phyloP scores from a whole-genome alignment of 2,329 filamentous ascomycete species.

The Stenocarpella maydis region DNA sequence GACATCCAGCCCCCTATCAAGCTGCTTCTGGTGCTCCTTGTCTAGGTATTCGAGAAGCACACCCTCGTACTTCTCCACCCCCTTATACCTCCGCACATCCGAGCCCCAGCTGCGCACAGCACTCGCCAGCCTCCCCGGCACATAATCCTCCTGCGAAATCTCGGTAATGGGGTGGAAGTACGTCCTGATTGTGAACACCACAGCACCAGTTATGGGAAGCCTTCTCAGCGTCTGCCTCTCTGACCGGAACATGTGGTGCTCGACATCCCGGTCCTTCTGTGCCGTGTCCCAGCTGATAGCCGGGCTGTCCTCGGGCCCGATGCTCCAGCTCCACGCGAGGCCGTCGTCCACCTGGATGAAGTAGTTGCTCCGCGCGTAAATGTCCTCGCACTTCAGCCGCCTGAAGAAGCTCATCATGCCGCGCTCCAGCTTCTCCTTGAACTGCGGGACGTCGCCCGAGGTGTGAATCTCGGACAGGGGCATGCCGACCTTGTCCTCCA shows the following conservation, averaged over 20 bases:
- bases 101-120: constrained; percentile 84
- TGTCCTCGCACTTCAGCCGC: constrained; percentile 71
- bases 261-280: constrained; percentile 75
- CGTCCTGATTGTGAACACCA: constrained; percentile 81
- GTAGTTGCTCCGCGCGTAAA: constrained; percentile 78
- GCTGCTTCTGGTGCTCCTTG: constrained; percentile 75
- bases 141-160: constrained; percentile 75
- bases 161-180: constrained; percentile 79
- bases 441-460: constrained; percentile 78
- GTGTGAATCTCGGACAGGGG: constrained; percentile 81
- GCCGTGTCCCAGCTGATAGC: constrained; percentile 78
- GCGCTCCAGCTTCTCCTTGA: constrained; percentile 73
- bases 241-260: constrained; percentile 79
- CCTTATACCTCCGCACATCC: constrained; percentile 81
- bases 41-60: constrained; percentile 82
- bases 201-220: constrained; percentile 63
- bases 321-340: constrained; percentile 78
- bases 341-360: constrained; percentile 87
- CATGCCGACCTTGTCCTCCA: constrained; percentile 85
- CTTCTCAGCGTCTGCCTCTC: constrained; percentile 76
- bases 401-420: constrained; percentile 86
- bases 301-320: constrained; percentile 74
- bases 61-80: constrained; percentile 75
- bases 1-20: constrained; percentile 70
- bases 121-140: constrained; percentile 80